phyloP scores from a whole-genome alignment of 352 stramenopile genomes.

The Globisporangium acanthophoron region DNA sequence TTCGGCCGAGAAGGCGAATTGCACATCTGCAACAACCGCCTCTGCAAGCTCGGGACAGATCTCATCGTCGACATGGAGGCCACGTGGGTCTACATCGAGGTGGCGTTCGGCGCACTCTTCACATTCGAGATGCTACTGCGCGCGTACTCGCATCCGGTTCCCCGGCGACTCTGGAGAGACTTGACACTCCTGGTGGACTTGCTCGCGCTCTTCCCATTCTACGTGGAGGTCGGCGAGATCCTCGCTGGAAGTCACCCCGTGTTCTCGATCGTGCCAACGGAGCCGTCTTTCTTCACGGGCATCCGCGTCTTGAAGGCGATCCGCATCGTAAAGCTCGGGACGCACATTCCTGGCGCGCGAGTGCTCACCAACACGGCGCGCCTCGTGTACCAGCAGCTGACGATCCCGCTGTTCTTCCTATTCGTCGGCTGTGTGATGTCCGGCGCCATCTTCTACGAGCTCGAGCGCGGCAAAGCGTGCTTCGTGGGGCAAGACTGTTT shows the following conservation, averaged over 20 bases:
- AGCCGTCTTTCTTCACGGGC: slow-evolving; percentile 35
- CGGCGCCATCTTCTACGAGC: slow-evolving; percentile 38
- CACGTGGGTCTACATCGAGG: slow-evolving; percentile 46
- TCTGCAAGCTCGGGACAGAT: slow-evolving; percentile 31
- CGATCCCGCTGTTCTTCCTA: slow-evolving; percentile 50
- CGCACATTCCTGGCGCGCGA: slow-evolving; percentile 30
- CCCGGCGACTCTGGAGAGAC: slow-evolving; percentile 23
- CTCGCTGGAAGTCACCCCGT: slow-evolving; percentile 18
- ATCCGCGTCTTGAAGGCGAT: slow-evolving; percentile 39
- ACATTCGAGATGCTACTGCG: slow-evolving; percentile 31
- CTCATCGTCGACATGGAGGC: slow-evolving; percentile 46
- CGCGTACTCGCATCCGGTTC: slow-evolving; percentile 20
- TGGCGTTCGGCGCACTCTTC: slow-evolving; percentile 35
- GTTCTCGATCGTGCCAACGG: slow-evolving; percentile 30
- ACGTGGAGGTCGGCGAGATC: slow-evolving; percentile 21
- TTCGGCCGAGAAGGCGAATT: slow-evolving; percentile 17
- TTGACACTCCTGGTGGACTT: slow-evolving; percentile 16
- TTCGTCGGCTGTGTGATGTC: slow-evolving; percentile 36
- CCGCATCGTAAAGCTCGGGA: slow-evolving; percentile 40
- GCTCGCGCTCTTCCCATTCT: slow-evolving; percentile 32
- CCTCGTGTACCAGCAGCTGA: slow-evolving; percentile 23
- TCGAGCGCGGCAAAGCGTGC: slow-evolving; percentile 39
- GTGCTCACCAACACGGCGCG: slow-evolving; percentile 31
- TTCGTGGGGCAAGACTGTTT: slow-evolving; percentile 25
- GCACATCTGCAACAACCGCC: slow-evolving; percentile 34